phyloP scores from a whole-genome alignment of 2,329 filamentous ascomycete species.

The Zasmidium cellare region DNA sequence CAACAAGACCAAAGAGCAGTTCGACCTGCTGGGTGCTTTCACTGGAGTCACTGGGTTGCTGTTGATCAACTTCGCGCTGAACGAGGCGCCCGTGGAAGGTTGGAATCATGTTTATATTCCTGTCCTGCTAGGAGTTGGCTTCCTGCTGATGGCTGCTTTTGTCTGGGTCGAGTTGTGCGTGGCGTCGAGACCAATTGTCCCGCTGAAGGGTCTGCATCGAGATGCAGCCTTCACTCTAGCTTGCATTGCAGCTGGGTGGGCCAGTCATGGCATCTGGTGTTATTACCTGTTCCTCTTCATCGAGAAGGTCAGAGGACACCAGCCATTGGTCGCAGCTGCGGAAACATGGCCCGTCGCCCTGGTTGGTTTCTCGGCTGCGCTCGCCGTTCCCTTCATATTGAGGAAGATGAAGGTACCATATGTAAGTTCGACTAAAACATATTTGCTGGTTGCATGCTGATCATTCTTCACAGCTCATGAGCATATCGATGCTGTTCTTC shows the following conservation, averaged over 20 bases:
- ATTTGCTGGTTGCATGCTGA: not conserved
- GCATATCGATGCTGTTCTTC: slow-evolving; percentile 39
- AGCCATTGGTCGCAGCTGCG: slow-evolving; percentile 1
- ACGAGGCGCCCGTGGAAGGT: slow-evolving; percentile 30
- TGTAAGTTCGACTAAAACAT: not conserved
- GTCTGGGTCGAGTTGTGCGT: slow-evolving; percentile 26
- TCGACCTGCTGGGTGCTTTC: slow-evolving; percentile 27
- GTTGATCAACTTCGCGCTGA: slow-evolving; percentile 33
- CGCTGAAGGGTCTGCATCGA: slow-evolving; percentile 24
- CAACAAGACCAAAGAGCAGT: slow-evolving; percentile 9
- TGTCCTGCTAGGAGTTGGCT: slow-evolving; percentile 25
- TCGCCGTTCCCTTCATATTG: slow-evolving; percentile 35
- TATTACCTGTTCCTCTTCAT: slow-evolving; percentile 8
- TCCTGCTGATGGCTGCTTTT: slow-evolving; percentile 28
- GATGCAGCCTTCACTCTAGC: slow-evolving; percentile 28
- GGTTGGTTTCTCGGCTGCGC: slow-evolving; percentile 44
- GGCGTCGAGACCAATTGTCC: slow-evolving; percentile 20
- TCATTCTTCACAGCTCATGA: slow-evolving; percentile 23
- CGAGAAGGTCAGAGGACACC: not conserved
- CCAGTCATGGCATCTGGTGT: slow-evolving; percentile 32
- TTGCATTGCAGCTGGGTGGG: slow-evolving; percentile 31
- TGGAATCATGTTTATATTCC: slow-evolving; percentile 29
- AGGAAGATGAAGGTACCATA: slow-evolving; percentile 20
- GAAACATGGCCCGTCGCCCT: slow-evolving; percentile 43
- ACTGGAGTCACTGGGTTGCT: slow-evolving; percentile 32